phyloP scores from a whole-genome alignment of 2,329 filamentous ascomycete species.

The Botryotinia narcissicola region DNA sequence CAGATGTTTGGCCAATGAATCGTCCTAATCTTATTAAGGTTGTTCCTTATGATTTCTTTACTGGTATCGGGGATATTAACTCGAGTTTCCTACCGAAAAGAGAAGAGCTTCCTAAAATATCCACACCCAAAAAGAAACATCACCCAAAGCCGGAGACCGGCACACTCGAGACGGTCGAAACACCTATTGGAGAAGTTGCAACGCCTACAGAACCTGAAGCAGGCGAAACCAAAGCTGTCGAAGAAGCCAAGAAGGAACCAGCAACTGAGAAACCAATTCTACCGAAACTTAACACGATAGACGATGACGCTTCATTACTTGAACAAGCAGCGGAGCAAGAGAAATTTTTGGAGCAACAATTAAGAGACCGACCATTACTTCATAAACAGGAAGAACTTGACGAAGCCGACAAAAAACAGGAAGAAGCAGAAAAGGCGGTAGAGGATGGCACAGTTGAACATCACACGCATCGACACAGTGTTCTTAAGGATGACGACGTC shows the following conservation, averaged over 20 bases:
- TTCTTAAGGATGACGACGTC: constrained; percentile 83
- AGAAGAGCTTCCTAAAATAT: constrained; percentile 46
- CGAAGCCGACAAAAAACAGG: constrained; percentile 67
- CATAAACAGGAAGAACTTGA: constrained; percentile 91
- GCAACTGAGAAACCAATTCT: constrained; percentile 21
- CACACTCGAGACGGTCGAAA: constrained; percentile 18
- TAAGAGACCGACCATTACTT: constrained; percentile 83
- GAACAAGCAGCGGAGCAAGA: constrained; percentile 83
- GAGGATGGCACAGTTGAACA: constrained; percentile 40
- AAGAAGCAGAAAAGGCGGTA: constrained; percentile 40
- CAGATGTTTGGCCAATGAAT: constrained; percentile 92
- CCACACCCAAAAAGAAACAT: constrained; percentile 30
- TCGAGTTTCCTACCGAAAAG: constrained; percentile 91
- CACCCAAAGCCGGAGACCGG: constrained; percentile 19
- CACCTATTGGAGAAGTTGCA: background rate
- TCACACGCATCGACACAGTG: constrained; percentile 58
- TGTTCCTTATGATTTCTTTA: constrained; percentile 94
- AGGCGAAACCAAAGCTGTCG: background rate
- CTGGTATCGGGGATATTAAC: constrained; percentile 97
- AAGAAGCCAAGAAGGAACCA: constrained; percentile 13
- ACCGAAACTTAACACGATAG: constrained; percentile 50
- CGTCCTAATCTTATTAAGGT: constrained; percentile 92
- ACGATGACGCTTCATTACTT: constrained; percentile 66
- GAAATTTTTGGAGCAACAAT: constrained; percentile 80
- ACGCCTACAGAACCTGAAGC: constrained; percentile 10